phyloP scores from a whole-genome alignment of 2,329 filamentous ascomycete species.

The Parafenestella ontariensis region DNA sequence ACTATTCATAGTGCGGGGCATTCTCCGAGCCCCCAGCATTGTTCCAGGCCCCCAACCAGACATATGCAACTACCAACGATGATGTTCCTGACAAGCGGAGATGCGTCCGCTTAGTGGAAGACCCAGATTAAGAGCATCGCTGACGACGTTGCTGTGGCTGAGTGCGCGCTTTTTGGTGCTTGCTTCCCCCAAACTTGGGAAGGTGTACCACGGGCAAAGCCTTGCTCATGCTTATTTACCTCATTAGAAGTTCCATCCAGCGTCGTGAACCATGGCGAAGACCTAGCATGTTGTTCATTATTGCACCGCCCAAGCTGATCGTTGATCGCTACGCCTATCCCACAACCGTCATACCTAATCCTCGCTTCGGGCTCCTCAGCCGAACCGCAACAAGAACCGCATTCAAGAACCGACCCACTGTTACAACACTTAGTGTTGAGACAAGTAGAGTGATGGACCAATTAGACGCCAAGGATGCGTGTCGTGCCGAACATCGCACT shows the following conservation, averaged over 20 bases:
- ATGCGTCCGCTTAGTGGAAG: not conserved
- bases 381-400: not conserved
- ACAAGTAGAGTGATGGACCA: not conserved
- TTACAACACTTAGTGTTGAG: not conserved
- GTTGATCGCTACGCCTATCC: too few relatives aligned
- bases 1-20: not conserved
- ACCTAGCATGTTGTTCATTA: too few relatives aligned
- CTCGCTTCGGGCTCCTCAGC: too few relatives aligned
- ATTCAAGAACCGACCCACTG: not conserved
- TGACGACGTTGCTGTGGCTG: not conserved
- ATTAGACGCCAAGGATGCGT: not conserved
- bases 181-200: too few relatives aligned
- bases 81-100: not conserved
- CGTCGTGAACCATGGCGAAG: too few relatives aligned
- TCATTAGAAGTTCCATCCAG: too few relatives aligned
- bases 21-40: not conserved
- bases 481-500: conserved; percentile 1
- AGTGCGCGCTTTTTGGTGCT: too few relatives aligned
- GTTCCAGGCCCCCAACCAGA: not conserved
- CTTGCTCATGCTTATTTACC: too few relatives aligned
- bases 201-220: too few relatives aligned
- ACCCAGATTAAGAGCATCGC: too few relatives aligned
- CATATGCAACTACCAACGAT: not conserved
- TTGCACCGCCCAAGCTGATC: too few relatives aligned
- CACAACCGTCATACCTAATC: too few relatives aligned